A percentile compares a stretch with the other conserved stretches of the same genome.
Conservation (phyloP, 345 rosid genomes). For the Ricinus communis region DNA sequence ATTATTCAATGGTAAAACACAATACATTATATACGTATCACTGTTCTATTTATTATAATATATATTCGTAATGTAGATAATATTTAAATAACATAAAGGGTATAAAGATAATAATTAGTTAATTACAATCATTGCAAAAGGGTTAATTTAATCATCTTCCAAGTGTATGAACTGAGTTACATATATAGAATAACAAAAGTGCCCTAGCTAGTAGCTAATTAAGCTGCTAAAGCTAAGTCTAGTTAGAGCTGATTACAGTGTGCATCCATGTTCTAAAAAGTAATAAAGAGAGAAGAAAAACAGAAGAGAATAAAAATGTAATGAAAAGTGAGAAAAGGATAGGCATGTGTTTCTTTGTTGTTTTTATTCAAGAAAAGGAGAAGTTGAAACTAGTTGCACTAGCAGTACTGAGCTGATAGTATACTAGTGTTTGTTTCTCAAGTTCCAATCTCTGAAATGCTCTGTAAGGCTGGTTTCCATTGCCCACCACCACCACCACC, state of each 20-base stretch:
- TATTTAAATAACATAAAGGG: too few relatives aligned
- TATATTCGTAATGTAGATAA: too few relatives aligned
- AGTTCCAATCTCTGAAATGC: slow-evolving; percentile 71
- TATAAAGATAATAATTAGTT: too few relatives aligned
- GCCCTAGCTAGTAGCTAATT: too few relatives aligned
- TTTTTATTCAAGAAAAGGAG: not conserved
- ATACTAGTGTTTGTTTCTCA: slow-evolving; percentile 15
- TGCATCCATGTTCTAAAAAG: slow-evolving; percentile 9
- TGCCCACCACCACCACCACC: slow-evolving; percentile 37
- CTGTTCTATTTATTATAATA: too few relatives aligned
- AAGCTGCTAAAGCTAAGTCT: not conserved
- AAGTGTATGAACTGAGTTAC: not conserved
- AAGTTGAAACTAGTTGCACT: not conserved
- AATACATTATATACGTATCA: too few relatives aligned
- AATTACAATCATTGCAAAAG: too few relatives aligned
- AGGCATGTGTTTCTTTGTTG: too few relatives aligned
- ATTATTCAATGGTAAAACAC: too few relatives aligned
- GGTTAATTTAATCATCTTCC: too few relatives aligned
- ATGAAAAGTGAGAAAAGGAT: slow-evolving; percentile 3
- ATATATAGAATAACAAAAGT: not conserved
- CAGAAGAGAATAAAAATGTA: not conserved
- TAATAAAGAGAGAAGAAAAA: too few relatives aligned
- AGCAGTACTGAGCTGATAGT: not conserved
- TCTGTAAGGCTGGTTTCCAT: slow-evolving; percentile 88
- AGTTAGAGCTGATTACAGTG: not conserved